Evolutionary conservation across 345 rosid genomes (phyloP).

Genomic region (Pugionium cornutum): DNA sequence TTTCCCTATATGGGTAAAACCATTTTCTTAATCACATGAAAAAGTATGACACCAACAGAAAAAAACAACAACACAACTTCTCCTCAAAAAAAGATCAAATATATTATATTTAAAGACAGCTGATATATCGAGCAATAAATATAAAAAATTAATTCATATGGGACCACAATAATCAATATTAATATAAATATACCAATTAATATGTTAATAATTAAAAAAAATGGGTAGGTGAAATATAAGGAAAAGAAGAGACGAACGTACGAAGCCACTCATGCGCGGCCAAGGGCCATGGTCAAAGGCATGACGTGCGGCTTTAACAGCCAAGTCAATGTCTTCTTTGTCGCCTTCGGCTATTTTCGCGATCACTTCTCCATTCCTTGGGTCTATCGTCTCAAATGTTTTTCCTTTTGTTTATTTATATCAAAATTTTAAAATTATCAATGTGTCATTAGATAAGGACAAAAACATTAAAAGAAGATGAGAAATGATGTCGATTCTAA

Average conservation of each 20-base stretch:
- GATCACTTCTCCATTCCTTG: conserved; percentile 51
- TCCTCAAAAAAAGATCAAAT: too few species aligned
- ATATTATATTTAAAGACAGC: too few species aligned
- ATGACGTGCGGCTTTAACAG: conserved; percentile 63
- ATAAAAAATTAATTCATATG: neutral
- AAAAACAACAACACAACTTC: too few species aligned
- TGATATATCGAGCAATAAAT: too few species aligned
- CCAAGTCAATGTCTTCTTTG: conserved; percentile 56
- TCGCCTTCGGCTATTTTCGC: conserved; percentile 57
- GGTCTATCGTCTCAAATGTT: conserved; percentile 62
- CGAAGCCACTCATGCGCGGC: conserved; percentile 67
- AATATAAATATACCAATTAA: neutral
- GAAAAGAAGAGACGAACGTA: conserved; percentile 34
- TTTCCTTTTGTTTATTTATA: conserved; percentile 39
- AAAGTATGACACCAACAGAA: too few species aligned
- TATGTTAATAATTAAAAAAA: neutral
- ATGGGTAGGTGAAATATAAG: conserved; percentile 15
- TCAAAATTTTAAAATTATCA: conserved; percentile 2
- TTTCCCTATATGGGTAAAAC: neutral
- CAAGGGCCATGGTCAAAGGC: conserved; percentile 72
- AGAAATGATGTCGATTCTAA: neutral
- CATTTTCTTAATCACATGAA: neutral
- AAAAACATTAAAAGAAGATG: neutral
- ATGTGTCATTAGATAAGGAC: neutral
- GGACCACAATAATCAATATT: conserved; percentile 31